Evolutionary conservation across 805 yeast genomes (phyloP), one percentile per base, ranked within the genome.

Genomic region (Starmerella bombi): DNA sequence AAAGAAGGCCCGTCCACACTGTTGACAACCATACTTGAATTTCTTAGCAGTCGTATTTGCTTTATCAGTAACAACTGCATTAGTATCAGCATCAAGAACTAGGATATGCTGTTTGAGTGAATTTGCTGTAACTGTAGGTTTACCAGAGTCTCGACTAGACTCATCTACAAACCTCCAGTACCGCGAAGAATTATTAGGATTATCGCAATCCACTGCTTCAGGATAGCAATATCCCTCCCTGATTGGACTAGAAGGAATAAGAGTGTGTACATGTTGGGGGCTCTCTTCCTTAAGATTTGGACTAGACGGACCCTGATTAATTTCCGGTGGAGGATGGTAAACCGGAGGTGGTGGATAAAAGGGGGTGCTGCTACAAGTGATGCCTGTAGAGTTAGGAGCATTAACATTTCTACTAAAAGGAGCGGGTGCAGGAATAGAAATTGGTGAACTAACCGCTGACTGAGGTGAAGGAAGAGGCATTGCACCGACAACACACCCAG

Each of bases 1-100:
- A 15, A 78, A 73, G 56, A 84, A 84, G 3, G 70, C 53, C 52
- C 77, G 74, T 0, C 72, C 74, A 59, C 95, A 84, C 16, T 56
- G 51, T 17, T 50, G 45, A 48, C 66, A 61, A 1, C 40, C 45
- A 43, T 51, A 61, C 40, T 51, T 57, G 38, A 56, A 54, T 1
- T 47, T 46, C 16, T 27, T 38, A 3, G 36, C 15, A 30, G 37
- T 5, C 14, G 19, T 14, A 16, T n/a, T 8, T 12, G 6, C 15
- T 10, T 17, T 21, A 12, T 21, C 28, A 15, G 14, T 8, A 18
- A 17, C 7, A 9, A 14, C 22, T 6, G 12, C 17, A 25, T 21
- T 28, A 20, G 32, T 10, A 18, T 19, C 20, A 17, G 19, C 16
- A 12, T 29, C 37, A 1, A 25, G 8, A 2, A 31, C 30, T 12